Percentiles rank a stretch among this genome's conserved stretches.
These are phyloP conservation scores for Decorospora gaudefroyi DNA, from an alignment of 2,329 filamentous ascomycete species.

Conservation along the genomic window DNA sequence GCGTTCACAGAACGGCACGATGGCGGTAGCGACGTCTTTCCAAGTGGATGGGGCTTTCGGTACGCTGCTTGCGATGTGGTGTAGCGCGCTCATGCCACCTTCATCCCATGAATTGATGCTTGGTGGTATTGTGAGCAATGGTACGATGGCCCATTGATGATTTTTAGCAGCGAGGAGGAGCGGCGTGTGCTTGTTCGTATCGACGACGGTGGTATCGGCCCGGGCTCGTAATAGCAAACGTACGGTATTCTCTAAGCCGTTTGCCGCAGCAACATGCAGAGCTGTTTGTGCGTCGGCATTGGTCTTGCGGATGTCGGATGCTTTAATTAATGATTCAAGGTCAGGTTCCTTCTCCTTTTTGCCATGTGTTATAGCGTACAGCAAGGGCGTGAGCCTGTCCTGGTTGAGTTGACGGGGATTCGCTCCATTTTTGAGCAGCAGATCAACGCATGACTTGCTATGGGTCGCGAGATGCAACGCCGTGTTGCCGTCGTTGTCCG, in stretches of 20 bases:
- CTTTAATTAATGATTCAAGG: conserved; percentile 30
- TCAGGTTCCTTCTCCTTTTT: conserved; percentile 29
- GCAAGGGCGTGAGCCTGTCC: conserved; percentile 30
- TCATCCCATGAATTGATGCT: conserved; percentile 42
- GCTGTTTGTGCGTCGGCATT: conserved; percentile 26
- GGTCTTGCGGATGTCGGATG: conserved; percentile 25
- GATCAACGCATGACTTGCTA: conserved; percentile 29
- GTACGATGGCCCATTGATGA: conserved; percentile 37
- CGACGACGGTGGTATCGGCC: conserved; percentile 29
- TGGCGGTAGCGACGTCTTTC: conserved; percentile 33
- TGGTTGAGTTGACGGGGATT: conserved; percentile 23
- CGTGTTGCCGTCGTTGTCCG: conserved; percentile 34
- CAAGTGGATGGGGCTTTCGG: conserved; percentile 31
- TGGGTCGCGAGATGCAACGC: conserved; percentile 35
- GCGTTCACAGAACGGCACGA: conserved; percentile 35
- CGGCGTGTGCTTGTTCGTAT: conserved; percentile 34
- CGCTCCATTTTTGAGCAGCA: conserved; percentile 33
- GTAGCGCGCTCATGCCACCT: conserved; percentile 39
- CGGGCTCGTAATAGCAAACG: conserved; percentile 29
- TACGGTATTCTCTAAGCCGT: conserved; percentile 30
- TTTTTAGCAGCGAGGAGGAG: conserved; percentile 37
- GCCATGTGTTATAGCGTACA: conserved; percentile 17
- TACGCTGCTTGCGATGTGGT: conserved; percentile 33
- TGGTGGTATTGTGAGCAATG: conserved; percentile 34
- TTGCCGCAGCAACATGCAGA: conserved; percentile 38